Evolutionary conservation across 441 rosid genomes (phyloP), one percentile per base, ranked within the genome.

Genomic region (Populus tomentosa): DNA sequence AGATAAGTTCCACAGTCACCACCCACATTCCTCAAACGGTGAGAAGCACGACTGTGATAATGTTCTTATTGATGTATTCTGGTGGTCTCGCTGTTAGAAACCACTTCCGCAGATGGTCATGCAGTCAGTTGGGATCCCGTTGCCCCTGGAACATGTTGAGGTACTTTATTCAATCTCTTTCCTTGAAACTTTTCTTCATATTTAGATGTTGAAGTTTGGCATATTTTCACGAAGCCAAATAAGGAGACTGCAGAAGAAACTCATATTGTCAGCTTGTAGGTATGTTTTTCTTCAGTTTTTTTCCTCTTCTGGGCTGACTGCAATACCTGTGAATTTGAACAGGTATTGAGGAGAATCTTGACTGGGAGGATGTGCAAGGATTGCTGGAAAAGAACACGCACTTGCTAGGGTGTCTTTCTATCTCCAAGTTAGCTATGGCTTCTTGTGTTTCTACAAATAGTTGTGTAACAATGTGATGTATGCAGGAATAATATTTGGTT

Each of bases 291-390:
- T 1, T 28, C 18, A 14, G 69, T 65, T n/a, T 65, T 8, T 5
- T 0, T 0, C 18, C 8, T 38, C 26, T 14, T 66, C 30, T 28
- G 2, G 66, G 18, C 66, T 46, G 53, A 13, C 53, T 11, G 9
- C 63, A 53, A 46, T n/a, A 63, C 53, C 11, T 35, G 64, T 28
- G n/a, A 46, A 0, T 46, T 18, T 35, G 24, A 79, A 66, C 63
- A 94, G 99, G 97, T 94, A 38, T 56, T 96, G 98, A 87, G 85
- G 99, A 96, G 77, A 92, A 90, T 73, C 85, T 96, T 5, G 98
- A 96, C 74, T 96, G 99, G 99, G 99, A 96, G 81, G 99, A 92
- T 77, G 94, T 96, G 80, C 96, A 94, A 67, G 97, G 97, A 88
- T 96, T 72, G 95, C 93, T 73, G 98, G 97, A 62, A 94, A 92